These are phyloP conservation scores for Phytopythium delawarense DNA, from an alignment of 352 stramenopile species.

Conservation along the genomic window DNA sequence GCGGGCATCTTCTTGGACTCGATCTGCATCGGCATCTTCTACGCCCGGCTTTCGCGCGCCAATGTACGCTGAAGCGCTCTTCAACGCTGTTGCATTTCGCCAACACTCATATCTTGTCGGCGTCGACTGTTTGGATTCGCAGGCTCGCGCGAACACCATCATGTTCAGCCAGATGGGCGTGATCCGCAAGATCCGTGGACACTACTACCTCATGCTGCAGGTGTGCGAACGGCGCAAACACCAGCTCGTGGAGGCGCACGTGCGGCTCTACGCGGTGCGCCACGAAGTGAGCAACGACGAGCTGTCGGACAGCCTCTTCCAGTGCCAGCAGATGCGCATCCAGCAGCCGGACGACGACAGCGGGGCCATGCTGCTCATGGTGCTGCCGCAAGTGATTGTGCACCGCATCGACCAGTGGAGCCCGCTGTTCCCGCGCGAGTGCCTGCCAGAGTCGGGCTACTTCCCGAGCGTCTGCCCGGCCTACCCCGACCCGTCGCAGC, in stretches of 20 bases:
- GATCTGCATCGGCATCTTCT: conserved; percentile 88
- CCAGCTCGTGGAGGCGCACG: conserved; percentile 83
- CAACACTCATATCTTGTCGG: not conserved
- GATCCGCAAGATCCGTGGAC: conserved; percentile 86
- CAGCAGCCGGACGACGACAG: conserved; percentile 85
- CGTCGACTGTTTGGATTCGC: not conserved
- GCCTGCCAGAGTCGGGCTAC: conserved; percentile 37
- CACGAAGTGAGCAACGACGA: conserved; percentile 58
- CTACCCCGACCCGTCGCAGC: conserved; percentile 73
- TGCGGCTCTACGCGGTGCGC: conserved; percentile 79
- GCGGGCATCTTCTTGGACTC: conserved; percentile 84
- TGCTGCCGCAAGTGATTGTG: conserved; percentile 74
- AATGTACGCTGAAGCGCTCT: conserved; percentile 38
- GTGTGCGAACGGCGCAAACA: conserved; percentile 88
- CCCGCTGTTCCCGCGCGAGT: conserved; percentile 77
- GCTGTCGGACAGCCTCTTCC: conserved; percentile 53
- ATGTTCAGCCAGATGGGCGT: conserved; percentile 84
- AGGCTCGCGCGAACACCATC: conserved; percentile 85
- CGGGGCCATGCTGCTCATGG: conserved; percentile 78
- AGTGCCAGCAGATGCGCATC: conserved; percentile 85
- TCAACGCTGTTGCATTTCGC: not conserved
- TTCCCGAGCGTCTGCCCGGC: conserved; percentile 48
- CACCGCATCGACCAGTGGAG: conserved; percentile 87
- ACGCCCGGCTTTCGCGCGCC: conserved; percentile 72
- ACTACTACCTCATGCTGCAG: conserved; percentile 92